Conservation (phyloP, 805 yeast species). For the Kluyveromyces aestuarii region DNA sequence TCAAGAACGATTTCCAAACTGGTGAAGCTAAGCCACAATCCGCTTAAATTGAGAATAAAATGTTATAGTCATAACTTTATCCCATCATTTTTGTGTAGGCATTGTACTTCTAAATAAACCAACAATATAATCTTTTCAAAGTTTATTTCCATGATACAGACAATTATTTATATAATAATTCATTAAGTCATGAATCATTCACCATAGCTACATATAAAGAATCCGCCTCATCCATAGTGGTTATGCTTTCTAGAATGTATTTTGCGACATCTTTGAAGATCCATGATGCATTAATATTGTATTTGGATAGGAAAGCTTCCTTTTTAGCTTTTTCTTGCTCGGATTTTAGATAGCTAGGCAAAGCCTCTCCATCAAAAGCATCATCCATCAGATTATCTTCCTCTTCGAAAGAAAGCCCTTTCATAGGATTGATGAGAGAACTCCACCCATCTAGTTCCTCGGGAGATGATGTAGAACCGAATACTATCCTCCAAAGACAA, state of each 20-base stretch:
- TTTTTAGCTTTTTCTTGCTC: slow-evolving; percentile 34
- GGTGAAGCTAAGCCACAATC: slow-evolving; percentile 63
- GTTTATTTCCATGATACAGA: neutral
- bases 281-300: slow-evolving; percentile 1
- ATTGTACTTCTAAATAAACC: slow-evolving; percentile 5
- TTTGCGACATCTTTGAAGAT: slow-evolving; percentile 52
- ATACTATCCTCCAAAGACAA: slow-evolving; percentile 44
- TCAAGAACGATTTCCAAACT: slow-evolving; percentile 98
- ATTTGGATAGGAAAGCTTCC: slow-evolving; percentile 33
- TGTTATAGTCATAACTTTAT: slow-evolving; percentile 5
- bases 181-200: neutral
- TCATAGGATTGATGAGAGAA: slow-evolving; percentile 28
- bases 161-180: neutral
- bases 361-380: slow-evolving; percentile 32
- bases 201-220: slow-evolving; percentile 61
- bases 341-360: slow-evolving; percentile 31
- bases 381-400: slow-evolving; percentile 27
- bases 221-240: slow-evolving; percentile 75
- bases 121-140: slow-evolving; percentile 4
- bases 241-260: slow-evolving; percentile 56
- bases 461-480: slow-evolving; percentile 31
- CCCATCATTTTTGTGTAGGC: slow-evolving; percentile 6
- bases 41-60: slow-evolving; percentile 35
- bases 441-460: slow-evolving; percentile 12
- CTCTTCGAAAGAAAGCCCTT: slow-evolving; percentile 23